These are phyloP conservation scores for Aspergillus thermomutatus DNA, from an alignment of 2,329 filamentous ascomycete species.

Conservation along the genomic window DNA sequence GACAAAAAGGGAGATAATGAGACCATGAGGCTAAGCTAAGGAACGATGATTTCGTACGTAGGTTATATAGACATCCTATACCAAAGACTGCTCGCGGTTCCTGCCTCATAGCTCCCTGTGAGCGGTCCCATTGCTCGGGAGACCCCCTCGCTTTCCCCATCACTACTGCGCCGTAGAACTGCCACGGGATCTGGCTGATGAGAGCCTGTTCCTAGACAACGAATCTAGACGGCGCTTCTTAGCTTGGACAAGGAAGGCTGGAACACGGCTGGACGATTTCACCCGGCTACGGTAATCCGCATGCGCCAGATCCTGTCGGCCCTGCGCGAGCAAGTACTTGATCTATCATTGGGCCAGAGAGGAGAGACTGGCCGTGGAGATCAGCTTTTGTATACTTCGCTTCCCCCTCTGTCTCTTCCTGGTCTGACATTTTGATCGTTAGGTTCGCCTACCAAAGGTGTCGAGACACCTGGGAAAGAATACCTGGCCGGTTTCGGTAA, in stretches of 20 bases:
- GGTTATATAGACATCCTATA: too few species aligned
- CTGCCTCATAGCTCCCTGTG: too few species aligned
- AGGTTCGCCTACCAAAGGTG: conserved; percentile 11
- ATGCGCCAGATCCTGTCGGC: conserved; percentile 19
- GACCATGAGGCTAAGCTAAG: too few species aligned
- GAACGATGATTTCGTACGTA: too few species aligned
- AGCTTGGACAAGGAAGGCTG: conserved; percentile 20
- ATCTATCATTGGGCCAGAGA: conserved; percentile 19
- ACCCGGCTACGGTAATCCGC: conserved; percentile 16
- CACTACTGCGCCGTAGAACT: conserved; percentile 4
- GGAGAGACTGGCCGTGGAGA: too few species aligned
- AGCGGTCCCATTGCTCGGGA: too few species aligned
- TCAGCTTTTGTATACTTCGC: too few species aligned
- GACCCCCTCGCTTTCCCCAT: conserved; percentile 4
- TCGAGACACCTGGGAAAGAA: conserved; percentile 14
- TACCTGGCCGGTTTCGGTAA: conserved; percentile 19
- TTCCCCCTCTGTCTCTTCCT: too few species aligned
- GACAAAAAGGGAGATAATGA: too few species aligned
- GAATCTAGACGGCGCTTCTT: conserved; percentile 9
- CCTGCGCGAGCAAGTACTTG: conserved; percentile 21
- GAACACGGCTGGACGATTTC: conserved; percentile 14
- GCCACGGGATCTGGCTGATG: conserved; percentile 1
- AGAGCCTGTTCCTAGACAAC: conserved; percentile 1
- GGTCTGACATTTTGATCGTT: not conserved
- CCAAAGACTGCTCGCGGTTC: too few species aligned